Conservation (phyloP, 306 rosid genomes). For the Prunus dulcis region DNA sequence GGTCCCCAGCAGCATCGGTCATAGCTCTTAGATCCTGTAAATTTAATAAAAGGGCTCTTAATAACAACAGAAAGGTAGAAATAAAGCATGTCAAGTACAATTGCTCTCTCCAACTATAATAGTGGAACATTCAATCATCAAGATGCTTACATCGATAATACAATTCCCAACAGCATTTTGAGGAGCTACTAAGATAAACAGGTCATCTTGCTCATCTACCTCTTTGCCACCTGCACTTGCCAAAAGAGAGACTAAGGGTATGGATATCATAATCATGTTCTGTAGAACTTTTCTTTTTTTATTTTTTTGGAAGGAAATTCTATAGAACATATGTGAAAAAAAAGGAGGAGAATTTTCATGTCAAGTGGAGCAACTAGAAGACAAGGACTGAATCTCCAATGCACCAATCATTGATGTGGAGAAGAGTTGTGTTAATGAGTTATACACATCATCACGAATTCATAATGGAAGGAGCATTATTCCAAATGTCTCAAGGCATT, state of each 20-base stretch:
- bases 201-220: conserved; percentile 85
- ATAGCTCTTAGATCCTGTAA: conserved; percentile 82
- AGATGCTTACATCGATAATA: conserved; percentile 74
- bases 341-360: neutral
- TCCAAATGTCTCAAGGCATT: neutral
- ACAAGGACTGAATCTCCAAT: neutral
- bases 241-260: conserved; percentile 6
- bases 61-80: conserved; percentile 10
- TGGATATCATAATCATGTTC: neutral
- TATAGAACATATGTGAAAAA: neutral
- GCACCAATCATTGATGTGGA: neutral
- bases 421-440: neutral
- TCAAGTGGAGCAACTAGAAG: neutral
- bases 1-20: conserved; percentile 84
- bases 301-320: too few species aligned
- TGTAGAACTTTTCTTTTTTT: too few species aligned
- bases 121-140: conserved; percentile 14
- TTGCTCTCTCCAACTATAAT: conserved; percentile 10
- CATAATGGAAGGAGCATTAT: neutral
- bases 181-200: conserved; percentile 91
- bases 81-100: conserved; percentile 15
- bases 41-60: conserved; percentile 27
- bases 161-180: conserved; percentile 99
- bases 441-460: neutral
- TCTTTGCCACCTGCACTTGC: conserved; percentile 72